Evolutionary conservation across 805 yeast species (phyloP).

Genomic region (Saturnispora besseyi): DNA sequence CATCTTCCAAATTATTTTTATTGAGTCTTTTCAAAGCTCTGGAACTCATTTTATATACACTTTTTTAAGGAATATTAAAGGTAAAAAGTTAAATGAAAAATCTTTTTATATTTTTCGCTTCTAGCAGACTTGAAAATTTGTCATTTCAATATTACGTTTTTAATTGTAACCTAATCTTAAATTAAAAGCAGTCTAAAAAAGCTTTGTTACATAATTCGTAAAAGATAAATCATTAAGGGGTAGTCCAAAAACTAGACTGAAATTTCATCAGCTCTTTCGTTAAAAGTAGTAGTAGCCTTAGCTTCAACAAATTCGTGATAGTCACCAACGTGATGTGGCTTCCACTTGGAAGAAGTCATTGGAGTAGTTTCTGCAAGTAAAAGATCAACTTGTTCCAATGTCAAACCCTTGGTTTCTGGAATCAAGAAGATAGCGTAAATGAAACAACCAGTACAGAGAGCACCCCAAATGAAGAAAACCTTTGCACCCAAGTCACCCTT

Average conservation of each 20-base stretch:
- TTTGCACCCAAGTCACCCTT: slow-evolving; percentile 51
- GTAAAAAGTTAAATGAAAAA: background rate
- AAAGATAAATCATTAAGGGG: background rate
- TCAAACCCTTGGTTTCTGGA: slow-evolving; percentile 72
- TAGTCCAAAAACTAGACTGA: background rate
- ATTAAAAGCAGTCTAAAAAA: too few relatives aligned
- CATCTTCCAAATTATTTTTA: slow-evolving; percentile 22
- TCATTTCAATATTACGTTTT: too few relatives aligned
- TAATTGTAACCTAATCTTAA: too few relatives aligned
- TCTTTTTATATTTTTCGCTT: background rate
- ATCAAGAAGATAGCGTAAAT: slow-evolving; percentile 67
- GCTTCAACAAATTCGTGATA: slow-evolving; percentile 15
- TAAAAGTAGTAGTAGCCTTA: slow-evolving; percentile 1
- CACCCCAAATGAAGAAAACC: slow-evolving; percentile 71
- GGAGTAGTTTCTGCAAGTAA: slow-evolving; percentile 30
- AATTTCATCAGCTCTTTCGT: background rate
- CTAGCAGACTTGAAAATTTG: too few relatives aligned
- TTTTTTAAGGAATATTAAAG: background rate
- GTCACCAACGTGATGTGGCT: slow-evolving; percentile 20
- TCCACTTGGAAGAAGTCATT: slow-evolving; percentile 28
- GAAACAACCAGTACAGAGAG: slow-evolving; percentile 33
- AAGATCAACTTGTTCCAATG: slow-evolving; percentile 70
- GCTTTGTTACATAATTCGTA: too few relatives aligned
- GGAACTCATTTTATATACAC: slow-evolving; percentile 34
- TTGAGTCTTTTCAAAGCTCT: slow-evolving; percentile 40